phyloP scores from a whole-genome alignment of 2,329 filamentous ascomycete genomes.

The Aureobasidium sp. region DNA sequence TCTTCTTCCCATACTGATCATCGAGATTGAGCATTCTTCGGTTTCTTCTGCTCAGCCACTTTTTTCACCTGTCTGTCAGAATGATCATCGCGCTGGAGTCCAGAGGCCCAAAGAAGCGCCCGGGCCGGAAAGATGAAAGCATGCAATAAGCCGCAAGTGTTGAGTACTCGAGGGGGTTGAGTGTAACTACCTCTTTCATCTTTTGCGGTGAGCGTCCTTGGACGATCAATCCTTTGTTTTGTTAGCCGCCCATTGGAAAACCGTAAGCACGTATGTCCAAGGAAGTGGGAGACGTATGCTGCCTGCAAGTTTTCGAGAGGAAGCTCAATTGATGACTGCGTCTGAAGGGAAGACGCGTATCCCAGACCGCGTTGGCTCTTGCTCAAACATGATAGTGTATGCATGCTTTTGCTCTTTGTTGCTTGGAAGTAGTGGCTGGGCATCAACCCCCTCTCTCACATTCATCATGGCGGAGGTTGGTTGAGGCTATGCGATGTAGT shows the following conservation, averaged over 20 bases:
- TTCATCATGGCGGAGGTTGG: too few species aligned
- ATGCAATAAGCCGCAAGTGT: slow-evolving; percentile 10
- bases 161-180: background rate
- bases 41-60: background rate
- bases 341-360: background rate
- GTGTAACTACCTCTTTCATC: slow-evolving; percentile 4
- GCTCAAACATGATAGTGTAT: background rate
- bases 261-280: background rate
- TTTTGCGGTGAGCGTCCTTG: background rate
- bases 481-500: too few species aligned
- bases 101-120: background rate
- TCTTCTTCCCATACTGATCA: background rate
- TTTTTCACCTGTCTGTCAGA: background rate
- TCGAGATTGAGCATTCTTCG: background rate
- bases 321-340: background rate
- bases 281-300: too few species aligned
- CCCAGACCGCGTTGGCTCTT: background rate
- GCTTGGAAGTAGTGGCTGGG: background rate
- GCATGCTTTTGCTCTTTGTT: background rate
- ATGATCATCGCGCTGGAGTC: background rate
- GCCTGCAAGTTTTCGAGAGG: background rate
- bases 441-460: background rate
- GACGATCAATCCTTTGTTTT: background rate
- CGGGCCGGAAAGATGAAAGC: background rate
- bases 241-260: too few species aligned